phyloP scores from a whole-genome alignment of 257 asterid species.

The Parsonsia alboflavescens region DNA sequence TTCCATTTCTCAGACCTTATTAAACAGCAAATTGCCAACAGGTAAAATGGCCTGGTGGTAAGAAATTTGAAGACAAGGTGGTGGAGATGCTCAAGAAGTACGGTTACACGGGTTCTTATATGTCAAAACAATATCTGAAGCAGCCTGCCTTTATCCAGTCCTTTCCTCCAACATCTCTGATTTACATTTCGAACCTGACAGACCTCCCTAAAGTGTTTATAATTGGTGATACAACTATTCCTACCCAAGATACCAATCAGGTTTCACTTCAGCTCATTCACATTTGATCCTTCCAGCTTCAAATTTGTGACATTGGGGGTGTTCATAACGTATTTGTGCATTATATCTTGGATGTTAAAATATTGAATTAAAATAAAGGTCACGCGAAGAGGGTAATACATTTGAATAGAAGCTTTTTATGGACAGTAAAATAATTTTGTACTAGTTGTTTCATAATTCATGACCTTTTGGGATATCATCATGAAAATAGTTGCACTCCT shows the following conservation, averaged over 20 bases:
- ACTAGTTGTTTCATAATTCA: background rate
- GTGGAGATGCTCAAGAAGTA: slow-evolving; percentile 68
- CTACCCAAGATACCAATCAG: slow-evolving; percentile 96
- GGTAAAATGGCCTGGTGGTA: slow-evolving; percentile 89
- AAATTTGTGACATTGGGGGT: background rate
- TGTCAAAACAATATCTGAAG: slow-evolving; percentile 82
- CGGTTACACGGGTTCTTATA: slow-evolving; percentile 76
- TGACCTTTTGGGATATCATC: background rate
- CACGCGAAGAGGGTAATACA: background rate
- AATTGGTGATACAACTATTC: slow-evolving; percentile 45
- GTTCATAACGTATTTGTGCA: background rate
- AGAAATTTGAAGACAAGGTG: slow-evolving; percentile 81
- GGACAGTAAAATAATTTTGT: background rate
- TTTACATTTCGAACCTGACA: slow-evolving; percentile 61
- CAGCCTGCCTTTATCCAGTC: slow-evolving; percentile 87
- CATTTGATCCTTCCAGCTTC: background rate
- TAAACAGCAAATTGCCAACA: slow-evolving; percentile 25
- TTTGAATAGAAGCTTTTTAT: background rate
- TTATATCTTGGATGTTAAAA: background rate
- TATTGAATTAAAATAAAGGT: background rate
- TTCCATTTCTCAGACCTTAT: background rate
- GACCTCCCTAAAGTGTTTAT: slow-evolving; percentile 79
- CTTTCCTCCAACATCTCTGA: slow-evolving; percentile 85
- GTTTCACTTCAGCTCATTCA: slow-evolving; percentile 28
- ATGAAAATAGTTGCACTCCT: background rate